These are phyloP conservation scores for Huntiella omanensis DNA, from an alignment of 2,329 filamentous ascomycete genomes.

Conservation along the genomic window DNA sequence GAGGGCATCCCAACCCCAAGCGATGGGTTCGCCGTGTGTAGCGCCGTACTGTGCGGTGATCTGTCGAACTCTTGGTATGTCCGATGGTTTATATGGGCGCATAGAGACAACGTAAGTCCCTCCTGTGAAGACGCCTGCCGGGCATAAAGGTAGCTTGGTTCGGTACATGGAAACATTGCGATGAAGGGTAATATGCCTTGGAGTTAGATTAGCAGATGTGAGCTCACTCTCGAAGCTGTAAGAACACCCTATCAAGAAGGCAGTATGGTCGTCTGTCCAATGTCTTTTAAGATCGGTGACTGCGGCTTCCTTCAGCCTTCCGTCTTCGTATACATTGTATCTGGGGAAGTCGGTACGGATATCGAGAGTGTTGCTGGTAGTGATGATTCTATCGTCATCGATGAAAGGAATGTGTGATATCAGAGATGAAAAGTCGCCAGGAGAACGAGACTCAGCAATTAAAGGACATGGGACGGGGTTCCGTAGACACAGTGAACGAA, in stretches of 20 bases:
- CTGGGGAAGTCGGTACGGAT: slow-evolving; percentile 37
- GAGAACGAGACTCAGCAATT: slow-evolving; percentile 26
- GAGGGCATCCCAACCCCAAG: slow-evolving; percentile 43
- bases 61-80: slow-evolving; percentile 32
- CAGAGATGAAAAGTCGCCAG: slow-evolving; percentile 24
- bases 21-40: slow-evolving; percentile 46
- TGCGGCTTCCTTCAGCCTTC: slow-evolving; percentile 21
- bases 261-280: slow-evolving; percentile 41
- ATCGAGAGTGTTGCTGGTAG: slow-evolving; percentile 25
- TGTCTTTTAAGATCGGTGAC: slow-evolving; percentile 25
- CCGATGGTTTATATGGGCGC: slow-evolving; percentile 32
- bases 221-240: slow-evolving; percentile 45
- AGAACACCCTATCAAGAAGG: slow-evolving; percentile 44
- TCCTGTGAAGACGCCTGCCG: slow-evolving; percentile 37
- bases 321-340: slow-evolving; percentile 39
- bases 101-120: slow-evolving; percentile 43
- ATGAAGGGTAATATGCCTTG: slow-evolving; percentile 28
- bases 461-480: slow-evolving; percentile 46
- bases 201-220: slow-evolving; percentile 26
- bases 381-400: slow-evolving; percentile 14
- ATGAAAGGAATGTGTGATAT: slow-evolving; percentile 17
- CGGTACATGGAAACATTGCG: slow-evolving; percentile 44
- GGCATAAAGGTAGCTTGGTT: slow-evolving; percentile 34
- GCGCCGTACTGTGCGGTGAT: slow-evolving; percentile 35
- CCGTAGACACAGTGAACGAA: slow-evolving; percentile 36